Evolutionary conservation across 305 asterid species (phyloP).

Genomic region (Andrographis paniculata): DNA sequence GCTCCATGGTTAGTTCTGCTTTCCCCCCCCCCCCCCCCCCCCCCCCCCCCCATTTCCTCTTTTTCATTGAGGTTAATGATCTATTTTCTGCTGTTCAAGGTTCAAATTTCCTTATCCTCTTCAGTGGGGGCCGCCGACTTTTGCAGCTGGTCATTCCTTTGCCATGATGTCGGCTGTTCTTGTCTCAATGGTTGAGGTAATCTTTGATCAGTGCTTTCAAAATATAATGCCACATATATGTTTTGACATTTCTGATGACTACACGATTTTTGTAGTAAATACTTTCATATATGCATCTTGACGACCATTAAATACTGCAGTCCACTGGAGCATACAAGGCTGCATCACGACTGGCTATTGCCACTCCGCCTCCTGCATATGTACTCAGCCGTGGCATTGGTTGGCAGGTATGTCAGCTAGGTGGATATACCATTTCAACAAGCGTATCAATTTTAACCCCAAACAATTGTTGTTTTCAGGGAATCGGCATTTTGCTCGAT

Average conservation of each 20-base stretch:
- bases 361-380: constrained; percentile 98
- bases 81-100: constrained; percentile 36
- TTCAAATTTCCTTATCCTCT: constrained; percentile 91
- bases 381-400: constrained; percentile 98
- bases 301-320: constrained; percentile 34
- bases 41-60: no score
- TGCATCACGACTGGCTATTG: constrained; percentile 96
- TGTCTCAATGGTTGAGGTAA: constrained; percentile 97
- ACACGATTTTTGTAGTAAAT: neutral
- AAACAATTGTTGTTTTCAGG: constrained; percentile 39
- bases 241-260: no score
- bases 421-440: neutral
- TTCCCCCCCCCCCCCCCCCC: no score
- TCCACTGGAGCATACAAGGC: constrained; percentile 94
- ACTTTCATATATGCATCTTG: neutral
- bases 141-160: constrained; percentile 75
- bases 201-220: no score
- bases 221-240: no score
- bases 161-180: constrained; percentile 99
- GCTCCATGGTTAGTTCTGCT: constrained; percentile 93
- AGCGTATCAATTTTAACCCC: no score
- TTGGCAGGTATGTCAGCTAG: constrained; percentile 65
- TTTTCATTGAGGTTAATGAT: constrained; percentile 3
- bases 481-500: constrained; percentile 83
- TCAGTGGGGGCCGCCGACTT: constrained; percentile 98